Base-by-base conservation (phyloP, 2,329 filamentous ascomycete genomes). In the Lithohypha guttulata region DNA sequence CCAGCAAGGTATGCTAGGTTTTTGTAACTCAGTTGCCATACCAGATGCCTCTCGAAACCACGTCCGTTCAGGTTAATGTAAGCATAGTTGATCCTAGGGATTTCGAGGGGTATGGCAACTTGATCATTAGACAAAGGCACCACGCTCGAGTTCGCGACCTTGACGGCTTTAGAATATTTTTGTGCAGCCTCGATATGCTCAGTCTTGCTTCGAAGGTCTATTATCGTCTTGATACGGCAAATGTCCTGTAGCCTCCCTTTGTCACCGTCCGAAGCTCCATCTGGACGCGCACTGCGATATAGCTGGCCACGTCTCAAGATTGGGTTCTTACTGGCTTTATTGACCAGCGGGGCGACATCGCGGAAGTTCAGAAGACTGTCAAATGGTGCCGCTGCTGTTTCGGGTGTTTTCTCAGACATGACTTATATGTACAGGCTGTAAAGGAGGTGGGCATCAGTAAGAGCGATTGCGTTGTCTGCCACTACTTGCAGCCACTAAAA, bases 131-230 rank as follows among this genome's bases (percentile, higher is more conserved):
- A 64, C 50, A 64, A 62, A 20, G 50, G 53, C n/a, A 65, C 48
- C 28, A 64, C 59, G 10, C 65, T 61, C 2, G 68, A 66, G 6
- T 59, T 51, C n/a, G 29, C 22, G 9, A 19, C 30, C 17, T 23
- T 34, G 60, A 57, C 34, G 18, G 67, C 55, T 44, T 68, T 65
- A 4, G 65, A 61, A 20, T 71, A 71, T 55, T 80, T 84, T 42
- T 75, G 67, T 9, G 73, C 70, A 53, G 81, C 78, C 54, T 77
- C 74, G 46, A 75, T 66, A 53, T 84, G 80, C 59, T 89, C 84
- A 15, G 82, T 84, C 76, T 79, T 76, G 45, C 84, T 84, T 41
- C 86, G 74, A 8, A 93, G 65, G 62, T 93, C 86, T 43, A 93
- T 71, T 27, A 93, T 73, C 2, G 77, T 84, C 48, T 69, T 73